Evolutionary conservation across 2,329 filamentous ascomycete genomes (phyloP).

Genomic region (Apiospora kogelbergensis): DNA sequence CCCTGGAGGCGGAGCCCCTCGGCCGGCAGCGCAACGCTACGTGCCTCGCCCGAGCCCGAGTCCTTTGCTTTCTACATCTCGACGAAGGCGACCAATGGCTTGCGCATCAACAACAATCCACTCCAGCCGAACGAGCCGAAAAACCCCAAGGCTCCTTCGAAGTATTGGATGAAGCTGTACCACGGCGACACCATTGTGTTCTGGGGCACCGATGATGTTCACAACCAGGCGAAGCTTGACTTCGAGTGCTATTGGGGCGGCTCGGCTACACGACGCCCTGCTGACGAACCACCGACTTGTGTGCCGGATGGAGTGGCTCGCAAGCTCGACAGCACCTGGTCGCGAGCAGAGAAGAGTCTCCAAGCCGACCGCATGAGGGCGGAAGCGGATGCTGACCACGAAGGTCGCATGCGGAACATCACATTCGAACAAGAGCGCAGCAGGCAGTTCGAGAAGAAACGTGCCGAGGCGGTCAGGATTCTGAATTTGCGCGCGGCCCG

Average conservation of each 20-base stretch:
- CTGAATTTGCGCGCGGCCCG: slow-evolving; percentile 27
- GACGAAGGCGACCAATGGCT: slow-evolving; percentile 75
- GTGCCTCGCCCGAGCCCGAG: slow-evolving; percentile 38
- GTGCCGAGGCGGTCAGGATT: slow-evolving; percentile 45
- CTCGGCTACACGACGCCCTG: slow-evolving; percentile 43
- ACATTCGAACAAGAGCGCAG: slow-evolving; percentile 50
- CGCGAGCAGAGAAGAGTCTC: slow-evolving; percentile 44
- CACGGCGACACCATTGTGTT: slow-evolving; percentile 77
- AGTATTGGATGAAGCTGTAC: slow-evolving; percentile 67
- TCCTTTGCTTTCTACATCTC: slow-evolving; percentile 72
- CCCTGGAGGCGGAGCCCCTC: slow-evolving; percentile 54
- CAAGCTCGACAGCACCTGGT: slow-evolving; percentile 50
- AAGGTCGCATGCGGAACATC: slow-evolving; percentile 40
- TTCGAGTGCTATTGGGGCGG: slow-evolving; percentile 60
- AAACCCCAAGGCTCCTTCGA: slow-evolving; percentile 54
- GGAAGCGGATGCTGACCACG: slow-evolving; percentile 45
- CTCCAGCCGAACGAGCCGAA: slow-evolving; percentile 58
- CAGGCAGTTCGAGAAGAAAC: slow-evolving; percentile 47
- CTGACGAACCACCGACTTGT: slow-evolving; percentile 35
- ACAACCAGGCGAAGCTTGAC: slow-evolving; percentile 42
- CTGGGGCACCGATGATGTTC: slow-evolving; percentile 52
- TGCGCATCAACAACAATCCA: slow-evolving; percentile 72
- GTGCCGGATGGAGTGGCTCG: slow-evolving; percentile 40
- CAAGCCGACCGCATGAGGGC: slow-evolving; percentile 40
- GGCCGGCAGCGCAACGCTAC: slow-evolving; percentile 34